A percentile compares a stretch with the other conserved stretches of the same genome.
Evolutionary conservation across 2,329 filamentous ascomycete genomes (phyloP).

Genomic region (Pseudopithomyces maydicus): DNA sequence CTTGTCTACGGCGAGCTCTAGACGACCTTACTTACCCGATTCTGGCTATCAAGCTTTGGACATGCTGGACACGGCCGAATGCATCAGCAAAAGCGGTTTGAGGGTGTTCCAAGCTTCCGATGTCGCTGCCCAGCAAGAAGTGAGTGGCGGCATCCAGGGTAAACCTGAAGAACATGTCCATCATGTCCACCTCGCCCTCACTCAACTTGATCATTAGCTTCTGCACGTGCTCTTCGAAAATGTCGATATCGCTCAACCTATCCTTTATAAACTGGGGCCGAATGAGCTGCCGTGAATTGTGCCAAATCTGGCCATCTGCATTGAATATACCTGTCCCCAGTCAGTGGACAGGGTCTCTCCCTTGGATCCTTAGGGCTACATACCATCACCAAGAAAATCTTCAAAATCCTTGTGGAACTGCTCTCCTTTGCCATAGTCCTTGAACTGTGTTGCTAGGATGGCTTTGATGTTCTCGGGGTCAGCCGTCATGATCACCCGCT

Average conservation of each 20-base stretch:
- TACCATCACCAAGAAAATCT: slow-evolving; percentile 73
- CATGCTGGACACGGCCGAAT: slow-evolving; percentile 77
- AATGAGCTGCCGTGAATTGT: slow-evolving; percentile 78
- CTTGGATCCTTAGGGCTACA: slow-evolving; percentile 10
- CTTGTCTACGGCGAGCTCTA: too few relatives aligned
- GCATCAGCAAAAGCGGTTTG: slow-evolving; percentile 76
- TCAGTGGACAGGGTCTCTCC: slow-evolving; percentile 5
- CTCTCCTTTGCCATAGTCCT: slow-evolving; percentile 81
- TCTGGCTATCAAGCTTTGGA: slow-evolving; percentile 71
- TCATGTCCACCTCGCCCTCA: slow-evolving; percentile 66
- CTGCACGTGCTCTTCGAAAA: slow-evolving; percentile 80
- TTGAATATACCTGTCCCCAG: slow-evolving; percentile 58
- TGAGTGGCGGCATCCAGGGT: slow-evolving; percentile 86
- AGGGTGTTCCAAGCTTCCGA: slow-evolving; percentile 63
- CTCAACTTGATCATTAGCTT: slow-evolving; percentile 71
- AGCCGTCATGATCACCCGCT: slow-evolving; percentile 73
- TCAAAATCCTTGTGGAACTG: slow-evolving; percentile 77
- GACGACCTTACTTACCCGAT: slow-evolving; percentile 56
- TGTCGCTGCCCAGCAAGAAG: slow-evolving; percentile 80
- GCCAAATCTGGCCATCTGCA: slow-evolving; percentile 81
- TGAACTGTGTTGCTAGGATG: slow-evolving; percentile 84
- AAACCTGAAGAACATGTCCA: slow-evolving; percentile 75
- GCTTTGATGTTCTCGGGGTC: slow-evolving; percentile 93
- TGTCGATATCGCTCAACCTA: slow-evolving; percentile 78
- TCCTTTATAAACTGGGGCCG: slow-evolving; percentile 87